Percentiles rank a stretch among this genome's conserved stretches.
Evolutionary conservation across 371 early-diverging fungal genomes (phyloP).

Genomic region (Mucor circinelloides): DNA sequence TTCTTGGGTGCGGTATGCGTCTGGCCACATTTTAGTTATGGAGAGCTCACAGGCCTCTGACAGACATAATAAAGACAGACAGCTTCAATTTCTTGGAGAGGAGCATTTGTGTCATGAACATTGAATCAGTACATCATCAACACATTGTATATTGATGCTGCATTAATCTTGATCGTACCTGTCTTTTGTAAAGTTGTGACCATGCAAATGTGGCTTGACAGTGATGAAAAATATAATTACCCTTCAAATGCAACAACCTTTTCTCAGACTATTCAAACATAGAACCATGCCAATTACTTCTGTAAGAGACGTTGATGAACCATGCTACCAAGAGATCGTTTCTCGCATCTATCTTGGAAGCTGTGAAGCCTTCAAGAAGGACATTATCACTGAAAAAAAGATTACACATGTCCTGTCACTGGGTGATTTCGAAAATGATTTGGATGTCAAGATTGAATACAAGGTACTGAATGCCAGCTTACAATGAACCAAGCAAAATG

Average conservation of each 20-base stretch:
- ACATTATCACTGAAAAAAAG: slow-evolving; percentile 40
- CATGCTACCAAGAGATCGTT: slow-evolving; percentile 37
- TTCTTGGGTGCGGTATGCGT: too few relatives aligned
- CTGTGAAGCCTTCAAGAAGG: slow-evolving; percentile 29
- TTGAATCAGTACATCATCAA: neutral
- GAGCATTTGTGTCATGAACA: neutral
- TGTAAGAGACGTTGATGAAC: neutral
- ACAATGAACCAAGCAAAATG: neutral
- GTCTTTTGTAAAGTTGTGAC: neutral
- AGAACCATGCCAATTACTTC: neutral
- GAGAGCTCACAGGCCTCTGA: too few relatives aligned
- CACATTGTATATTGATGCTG: neutral
- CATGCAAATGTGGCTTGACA: neutral
- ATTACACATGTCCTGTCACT: slow-evolving; percentile 68
- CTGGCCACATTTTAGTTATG: too few relatives aligned
- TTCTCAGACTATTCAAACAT: neutral
- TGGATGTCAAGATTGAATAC: slow-evolving; percentile 32
- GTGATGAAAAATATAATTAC: neutral
- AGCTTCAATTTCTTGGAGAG: too few relatives aligned
- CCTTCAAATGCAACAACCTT: neutral
- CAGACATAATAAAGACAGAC: too few relatives aligned
- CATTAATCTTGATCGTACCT: neutral
- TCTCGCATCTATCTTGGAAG: slow-evolving; percentile 51
- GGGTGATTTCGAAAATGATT: slow-evolving; percentile 38
- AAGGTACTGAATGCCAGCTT: slow-evolving; percentile 25